These are phyloP conservation scores for Talaromyces adpressus DNA, from an alignment of 495 filamentous ascomycete genomes.

Conservation along the genomic window DNA sequence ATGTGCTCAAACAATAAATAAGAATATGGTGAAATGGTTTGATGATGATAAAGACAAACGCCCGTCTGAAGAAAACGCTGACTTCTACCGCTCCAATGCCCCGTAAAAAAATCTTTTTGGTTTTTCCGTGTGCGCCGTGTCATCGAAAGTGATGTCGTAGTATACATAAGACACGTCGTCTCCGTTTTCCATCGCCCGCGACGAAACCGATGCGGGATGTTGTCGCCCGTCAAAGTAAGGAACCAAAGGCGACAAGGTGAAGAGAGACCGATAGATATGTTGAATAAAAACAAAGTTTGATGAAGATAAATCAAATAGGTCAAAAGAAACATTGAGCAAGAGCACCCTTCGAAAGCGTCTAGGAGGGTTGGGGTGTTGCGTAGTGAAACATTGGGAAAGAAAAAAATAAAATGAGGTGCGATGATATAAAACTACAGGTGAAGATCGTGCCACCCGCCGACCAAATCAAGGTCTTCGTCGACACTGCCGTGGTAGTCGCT, in stretches of 20 bases:
- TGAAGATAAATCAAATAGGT: not conserved
- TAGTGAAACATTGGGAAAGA: conserved; percentile 1
- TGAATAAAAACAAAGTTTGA: conserved; percentile 2
- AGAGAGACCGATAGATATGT: not conserved
- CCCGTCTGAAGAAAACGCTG: conserved; percentile 1
- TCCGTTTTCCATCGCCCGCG: conserved; percentile 4
- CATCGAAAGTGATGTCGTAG: conserved; percentile 9
- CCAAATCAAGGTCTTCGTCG: conserved; percentile 76
- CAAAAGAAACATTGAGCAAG: conserved; percentile 3
- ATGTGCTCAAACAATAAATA: conserved; percentile 4
- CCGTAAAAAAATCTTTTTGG: conserved; percentile 6
- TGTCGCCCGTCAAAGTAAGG: not conserved
- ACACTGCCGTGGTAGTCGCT: conserved; percentile 47
- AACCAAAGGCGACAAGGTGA: not conserved
- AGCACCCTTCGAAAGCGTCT: not conserved
- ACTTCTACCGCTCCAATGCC: conserved; percentile 11
- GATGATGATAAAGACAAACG: conserved; percentile 5
- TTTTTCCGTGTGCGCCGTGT: conserved; percentile 5
- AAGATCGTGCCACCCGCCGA: conserved; percentile 77
- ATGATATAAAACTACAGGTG: conserved; percentile 30
- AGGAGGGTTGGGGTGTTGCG: conserved; percentile 5
- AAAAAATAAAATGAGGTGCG: conserved; percentile 8
- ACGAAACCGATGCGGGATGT: conserved; percentile 5
- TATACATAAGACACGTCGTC: conserved; percentile 10
- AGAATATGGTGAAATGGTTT: conserved; percentile 1